Conservation (phyloP, 305 asterid species). For the Ilex paraguariensis region DNA sequence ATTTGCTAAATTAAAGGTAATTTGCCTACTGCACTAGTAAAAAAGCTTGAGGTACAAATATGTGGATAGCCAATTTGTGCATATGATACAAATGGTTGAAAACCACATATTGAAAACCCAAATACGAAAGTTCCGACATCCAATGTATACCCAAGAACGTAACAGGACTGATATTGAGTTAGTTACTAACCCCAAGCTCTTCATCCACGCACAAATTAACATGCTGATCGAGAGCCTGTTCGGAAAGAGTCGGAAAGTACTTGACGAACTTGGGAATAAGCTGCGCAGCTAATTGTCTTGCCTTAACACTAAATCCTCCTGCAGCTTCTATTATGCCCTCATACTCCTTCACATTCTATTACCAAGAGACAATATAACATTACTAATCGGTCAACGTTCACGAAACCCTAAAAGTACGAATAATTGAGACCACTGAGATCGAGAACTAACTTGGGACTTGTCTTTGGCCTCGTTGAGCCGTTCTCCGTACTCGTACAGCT, state of each 20-base stretch:
- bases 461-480: slow-evolving; percentile 76
- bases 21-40: no score
- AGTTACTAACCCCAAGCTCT: slow-evolving; percentile 66
- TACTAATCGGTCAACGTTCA: neutral
- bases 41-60: no score
- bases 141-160: no score
- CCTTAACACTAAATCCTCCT: slow-evolving; percentile 71
- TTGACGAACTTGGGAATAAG: slow-evolving; percentile 87
- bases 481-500: slow-evolving; percentile 78
- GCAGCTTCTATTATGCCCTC: slow-evolving; percentile 83
- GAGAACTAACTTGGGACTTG: slow-evolving; percentile 58
- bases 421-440: neutral
- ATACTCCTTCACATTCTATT: slow-evolving; percentile 67
- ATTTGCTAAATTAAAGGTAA: neutral
- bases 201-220: slow-evolving; percentile 71
- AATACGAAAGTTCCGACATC: no score
- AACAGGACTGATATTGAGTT: neutral
- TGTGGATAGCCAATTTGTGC: no score
- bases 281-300: slow-evolving; percentile 90
- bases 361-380: neutral
- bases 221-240: slow-evolving; percentile 81
- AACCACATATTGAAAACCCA: no score
- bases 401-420: neutral
- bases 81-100: no score
- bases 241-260: slow-evolving; percentile 64